A percentile compares a stretch with the other conserved stretches of the same genome.
phyloP scores from a whole-genome alignment of 2,329 filamentous ascomycete genomes.

The Ophiostoma novo-ulmi region DNA sequence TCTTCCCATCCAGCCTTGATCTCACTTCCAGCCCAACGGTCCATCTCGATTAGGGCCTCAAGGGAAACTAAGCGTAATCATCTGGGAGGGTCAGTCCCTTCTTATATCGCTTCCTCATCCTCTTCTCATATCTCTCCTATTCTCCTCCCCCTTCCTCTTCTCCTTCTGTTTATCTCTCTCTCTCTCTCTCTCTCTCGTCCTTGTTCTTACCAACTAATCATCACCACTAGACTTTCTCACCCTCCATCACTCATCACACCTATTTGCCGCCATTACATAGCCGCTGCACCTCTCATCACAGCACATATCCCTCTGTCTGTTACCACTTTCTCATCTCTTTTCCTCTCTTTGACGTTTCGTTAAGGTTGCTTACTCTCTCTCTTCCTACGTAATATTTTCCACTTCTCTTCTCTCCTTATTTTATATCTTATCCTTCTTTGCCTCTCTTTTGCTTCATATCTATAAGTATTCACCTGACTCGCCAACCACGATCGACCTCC shows the following conservation, averaged over 20 bases:
- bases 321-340: not conserved
- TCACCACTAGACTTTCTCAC: not conserved
- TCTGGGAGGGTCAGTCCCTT: not conserved
- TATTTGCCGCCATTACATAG: not conserved
- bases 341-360: not conserved
- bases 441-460: not conserved
- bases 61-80: not conserved
- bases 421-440: not conserved
- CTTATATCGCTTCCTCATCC: not conserved
- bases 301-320: not conserved
- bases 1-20: not conserved
- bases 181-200: too few species aligned
- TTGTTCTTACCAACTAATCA: too few species aligned
- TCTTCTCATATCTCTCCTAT: not conserved
- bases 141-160: not conserved
- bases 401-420: not conserved
- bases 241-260: not conserved
- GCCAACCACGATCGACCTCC: not conserved
- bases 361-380: not conserved
- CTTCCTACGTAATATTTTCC: too few species aligned
- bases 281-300: conserved; percentile 1
- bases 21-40: not conserved
- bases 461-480: not conserved
- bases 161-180: not conserved
- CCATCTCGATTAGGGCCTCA: not conserved